Evolutionary conservation across 108 stramenopile genomes (phyloP), one percentile per base, ranked within the genome.

Genomic region (Craspedostauros australis): DNA sequence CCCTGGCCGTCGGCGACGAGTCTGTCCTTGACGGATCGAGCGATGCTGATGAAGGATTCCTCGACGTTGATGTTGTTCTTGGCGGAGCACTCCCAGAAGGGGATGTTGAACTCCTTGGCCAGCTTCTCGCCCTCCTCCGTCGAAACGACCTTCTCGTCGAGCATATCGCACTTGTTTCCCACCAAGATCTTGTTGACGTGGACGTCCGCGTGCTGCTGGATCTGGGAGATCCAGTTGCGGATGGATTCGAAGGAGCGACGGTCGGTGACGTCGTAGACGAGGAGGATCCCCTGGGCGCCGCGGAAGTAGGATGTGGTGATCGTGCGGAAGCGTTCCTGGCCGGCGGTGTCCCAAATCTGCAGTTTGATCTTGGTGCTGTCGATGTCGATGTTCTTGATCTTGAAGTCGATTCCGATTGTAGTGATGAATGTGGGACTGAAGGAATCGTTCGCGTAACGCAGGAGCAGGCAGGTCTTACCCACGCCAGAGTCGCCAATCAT

Each of bases 131-230:
- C 99, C 68, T 97, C 96, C 68, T 96, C 91, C 24, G 85, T 91
- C 38, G 80, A 82, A 39, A 99, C 95, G 12, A 89, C 91, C 76
- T 95, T 86, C 49, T 94, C 88, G 49, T 91, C 80, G 8, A 82
- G 56, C 92, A 94, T 94, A 77, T 99, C 99, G 72, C 94, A 96
- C 78, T 99, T 99, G 92, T 99, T 99, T 23, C 96, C 99, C 24
- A 98, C 86, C 54, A 99, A 58, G 52, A 99, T 90, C 60, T 94
- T 97, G 77, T 89, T 93, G 39, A 93, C 94, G 50, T 96, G 85
- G n/a, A 90, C 89, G 41, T 94, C 95, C 5, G 96, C 96, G 58
- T 97, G 95, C 54, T 94, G 84, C 72, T 95, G 91, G 50, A 99
- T 98, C 65, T 99, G 95, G 5, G 77, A 80, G 45, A 99, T 94